Percentiles rank a stretch among this genome's conserved stretches.
Conservation (phyloP, 371 early-diverging fungal species). For the Fennellomyces sp. region DNA sequence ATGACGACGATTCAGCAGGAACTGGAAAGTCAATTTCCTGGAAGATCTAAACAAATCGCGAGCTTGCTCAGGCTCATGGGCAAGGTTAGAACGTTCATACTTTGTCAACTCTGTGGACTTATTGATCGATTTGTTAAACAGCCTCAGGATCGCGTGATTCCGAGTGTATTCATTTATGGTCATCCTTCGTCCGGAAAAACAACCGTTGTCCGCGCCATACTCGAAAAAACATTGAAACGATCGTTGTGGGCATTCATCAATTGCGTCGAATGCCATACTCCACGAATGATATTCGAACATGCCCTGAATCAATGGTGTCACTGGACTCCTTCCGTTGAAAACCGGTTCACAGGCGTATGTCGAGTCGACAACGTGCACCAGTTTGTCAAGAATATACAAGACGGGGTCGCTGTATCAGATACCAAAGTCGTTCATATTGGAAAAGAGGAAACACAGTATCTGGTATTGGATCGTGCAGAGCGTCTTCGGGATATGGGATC, state of each 20-base stretch:
- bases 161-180: conserved; percentile 66
- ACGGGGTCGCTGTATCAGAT: conserved; percentile 19
- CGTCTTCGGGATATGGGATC: conserved; percentile 73
- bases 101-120: not conserved
- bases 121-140: conserved; percentile 5
- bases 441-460: conserved; percentile 35
- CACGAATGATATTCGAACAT: conserved; percentile 77
- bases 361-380: conserved; percentile 70
- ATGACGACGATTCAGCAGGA: conserved; percentile 2
- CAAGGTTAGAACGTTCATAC: conserved; percentile 36
- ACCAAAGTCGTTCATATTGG: conserved; percentile 12
- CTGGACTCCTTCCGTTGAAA: conserved; percentile 40
- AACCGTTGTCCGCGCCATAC: conserved; percentile 49
- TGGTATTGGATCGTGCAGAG: conserved; percentile 84
- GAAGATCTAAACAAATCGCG: conserved; percentile 63
- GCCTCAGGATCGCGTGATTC: conserved; percentile 43
- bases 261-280: conserved; percentile 76
- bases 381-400: conserved; percentile 58
- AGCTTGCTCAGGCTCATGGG: conserved; percentile 60
- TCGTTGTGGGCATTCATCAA: conserved; percentile 61
- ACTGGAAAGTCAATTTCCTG: conserved; percentile 53
- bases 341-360: conserved; percentile 45
- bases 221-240: conserved; percentile 26
- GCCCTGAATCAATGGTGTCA: conserved; percentile 64
- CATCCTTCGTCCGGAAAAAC: conserved; percentile 82